Conservation (phyloP, 352 stramenopile genomes). For the Phytophthora parvispora region DNA sequence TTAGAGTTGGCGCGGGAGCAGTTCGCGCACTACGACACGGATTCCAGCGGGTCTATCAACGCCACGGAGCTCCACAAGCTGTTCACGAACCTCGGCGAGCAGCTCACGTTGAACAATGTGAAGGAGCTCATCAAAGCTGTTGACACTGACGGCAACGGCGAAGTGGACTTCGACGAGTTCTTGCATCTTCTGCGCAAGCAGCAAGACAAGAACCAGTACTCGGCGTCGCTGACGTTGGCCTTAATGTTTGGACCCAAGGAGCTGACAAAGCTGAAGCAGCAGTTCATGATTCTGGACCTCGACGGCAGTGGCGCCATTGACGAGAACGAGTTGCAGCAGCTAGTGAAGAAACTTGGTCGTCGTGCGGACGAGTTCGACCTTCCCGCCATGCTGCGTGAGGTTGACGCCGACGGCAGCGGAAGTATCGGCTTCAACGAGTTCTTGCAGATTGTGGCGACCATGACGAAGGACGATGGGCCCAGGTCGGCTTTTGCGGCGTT, state of each 20-base stretch:
- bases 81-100: conserved; percentile 66
- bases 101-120: conserved; percentile 65
- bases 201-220: conserved; percentile 71
- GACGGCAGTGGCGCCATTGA: conserved; percentile 79
- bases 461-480: conserved; percentile 49
- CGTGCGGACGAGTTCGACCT: conserved; percentile 58
- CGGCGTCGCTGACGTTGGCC: conserved; percentile 68
- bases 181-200: conserved; percentile 68
- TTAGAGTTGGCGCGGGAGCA: conserved; percentile 52
- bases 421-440: conserved; percentile 83
- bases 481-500: conserved; percentile 61
- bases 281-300: conserved; percentile 77
- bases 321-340: conserved; percentile 62
- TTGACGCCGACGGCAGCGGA: conserved; percentile 74
- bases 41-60: conserved; percentile 74
- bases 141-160: conserved; percentile 65
- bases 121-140: conserved; percentile 66
- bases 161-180: conserved; percentile 82
- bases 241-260: conserved; percentile 73
- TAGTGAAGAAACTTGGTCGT: conserved; percentile 73
- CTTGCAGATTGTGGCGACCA: conserved; percentile 68
- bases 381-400: conserved; percentile 66
- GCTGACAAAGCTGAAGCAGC: conserved; percentile 70
- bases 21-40: conserved; percentile 70
- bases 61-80: conserved; percentile 68